phyloP scores from a whole-genome alignment of 2,329 filamentous ascomycete genomes.

The Claviceps quebecensis region DNA sequence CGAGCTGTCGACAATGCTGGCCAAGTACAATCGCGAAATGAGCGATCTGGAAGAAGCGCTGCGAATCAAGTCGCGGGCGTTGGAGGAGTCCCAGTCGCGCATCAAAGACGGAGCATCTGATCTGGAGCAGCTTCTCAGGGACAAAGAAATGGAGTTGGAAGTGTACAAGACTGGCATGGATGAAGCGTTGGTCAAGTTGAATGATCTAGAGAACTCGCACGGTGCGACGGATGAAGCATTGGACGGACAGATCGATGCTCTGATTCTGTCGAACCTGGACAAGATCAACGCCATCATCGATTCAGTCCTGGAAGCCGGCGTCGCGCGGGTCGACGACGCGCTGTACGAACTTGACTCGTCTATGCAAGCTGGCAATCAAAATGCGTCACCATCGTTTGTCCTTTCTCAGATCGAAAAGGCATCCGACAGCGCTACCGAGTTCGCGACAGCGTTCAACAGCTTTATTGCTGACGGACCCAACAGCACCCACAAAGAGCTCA shows the following conservation, averaged over 20 bases:
- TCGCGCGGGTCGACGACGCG: slow-evolving; percentile 88
- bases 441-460: slow-evolving; percentile 95
- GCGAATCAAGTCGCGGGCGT: slow-evolving; percentile 68
- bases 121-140: slow-evolving; percentile 69
- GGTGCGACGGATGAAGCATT: slow-evolving; percentile 66
- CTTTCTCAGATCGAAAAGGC: slow-evolving; percentile 96
- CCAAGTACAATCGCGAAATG: slow-evolving; percentile 95
- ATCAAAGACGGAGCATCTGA: slow-evolving; percentile 71
- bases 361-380: slow-evolving; percentile 98
- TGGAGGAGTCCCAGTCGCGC: slow-evolving; percentile 72
- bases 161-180: slow-evolving; percentile 98
- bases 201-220: slow-evolving; percentile 66
- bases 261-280: slow-evolving; percentile 72
- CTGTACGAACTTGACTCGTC: slow-evolving; percentile 93
- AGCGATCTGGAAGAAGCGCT: slow-evolving; percentile 89
- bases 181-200: slow-evolving; percentile 82
- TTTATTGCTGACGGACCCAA: slow-evolving; percentile 95
- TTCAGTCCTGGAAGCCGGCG: slow-evolving; percentile 83
- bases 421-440: slow-evolving; percentile 86
- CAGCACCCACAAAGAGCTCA: slow-evolving; percentile 77
- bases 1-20: slow-evolving; percentile 84
- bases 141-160: slow-evolving; percentile 96
- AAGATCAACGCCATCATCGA: slow-evolving; percentile 98
- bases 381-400: slow-evolving; percentile 86
- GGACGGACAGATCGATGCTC: slow-evolving; percentile 80